A percentile compares a stretch with the other conserved stretches of the same genome.
Evolutionary conservation across 768 basidiomycete species (phyloP).

Genomic region (Russula brevipes): DNA sequence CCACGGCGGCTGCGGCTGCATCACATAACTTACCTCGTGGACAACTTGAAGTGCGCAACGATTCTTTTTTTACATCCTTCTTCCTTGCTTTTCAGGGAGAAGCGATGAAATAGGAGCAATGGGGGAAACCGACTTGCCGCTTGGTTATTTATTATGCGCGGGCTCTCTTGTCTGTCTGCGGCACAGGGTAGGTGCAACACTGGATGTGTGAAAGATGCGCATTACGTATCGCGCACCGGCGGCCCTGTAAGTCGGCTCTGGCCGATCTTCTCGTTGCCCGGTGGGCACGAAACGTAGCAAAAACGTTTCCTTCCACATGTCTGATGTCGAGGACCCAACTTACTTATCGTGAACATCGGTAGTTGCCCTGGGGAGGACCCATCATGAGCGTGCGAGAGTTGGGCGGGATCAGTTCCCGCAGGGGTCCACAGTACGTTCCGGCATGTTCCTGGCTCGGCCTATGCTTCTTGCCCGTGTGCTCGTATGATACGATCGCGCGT

Average conservation of each 20-base stretch:
- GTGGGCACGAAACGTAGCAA: neutral
- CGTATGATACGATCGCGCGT: no score
- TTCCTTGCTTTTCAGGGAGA: no score
- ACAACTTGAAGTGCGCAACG: neutral
- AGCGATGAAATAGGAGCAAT: neutral
- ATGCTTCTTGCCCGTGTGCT: neutral
- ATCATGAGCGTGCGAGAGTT: constrained; percentile 59
- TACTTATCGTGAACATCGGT: constrained; percentile 59
- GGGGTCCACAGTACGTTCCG: neutral
- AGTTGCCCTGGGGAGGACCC: constrained; percentile 56
- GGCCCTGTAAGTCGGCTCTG: constrained; percentile 42
- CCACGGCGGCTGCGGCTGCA: constrained; percentile 54
- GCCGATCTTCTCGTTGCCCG: constrained; percentile 1
- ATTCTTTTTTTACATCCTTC: no score
- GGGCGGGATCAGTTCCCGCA: constrained; percentile 44
- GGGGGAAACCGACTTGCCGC: neutral
- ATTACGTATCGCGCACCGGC: constrained; percentile 65
- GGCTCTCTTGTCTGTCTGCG: constrained; percentile 67
- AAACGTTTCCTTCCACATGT: neutral
- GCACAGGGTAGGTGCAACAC: constrained; percentile 53
- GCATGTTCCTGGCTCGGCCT: neutral
- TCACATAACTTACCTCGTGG: constrained; percentile 39
- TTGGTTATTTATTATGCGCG: constrained; percentile 49
- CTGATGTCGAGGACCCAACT: constrained; percentile 46
- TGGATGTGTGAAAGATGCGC: constrained; percentile 46